A percentile compares a stretch with the other conserved stretches of the same genome.
Conservation (phyloP, 1,284 basidiomycete genomes). For the Sparassis latifolia region DNA sequence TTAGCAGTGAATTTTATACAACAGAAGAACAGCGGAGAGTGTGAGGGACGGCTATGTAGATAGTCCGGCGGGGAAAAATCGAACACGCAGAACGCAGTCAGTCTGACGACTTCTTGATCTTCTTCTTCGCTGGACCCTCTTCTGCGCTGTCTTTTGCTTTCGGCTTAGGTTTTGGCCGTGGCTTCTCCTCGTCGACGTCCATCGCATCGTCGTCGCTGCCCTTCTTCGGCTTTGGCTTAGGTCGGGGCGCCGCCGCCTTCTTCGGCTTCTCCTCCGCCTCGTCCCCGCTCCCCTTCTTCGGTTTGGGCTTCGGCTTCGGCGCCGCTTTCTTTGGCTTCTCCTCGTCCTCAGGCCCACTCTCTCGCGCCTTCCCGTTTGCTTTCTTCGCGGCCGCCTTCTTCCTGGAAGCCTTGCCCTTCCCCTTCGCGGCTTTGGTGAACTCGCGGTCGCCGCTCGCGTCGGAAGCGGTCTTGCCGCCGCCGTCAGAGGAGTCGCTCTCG, state of each 20-base stretch:
- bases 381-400: slow-evolving; percentile 33
- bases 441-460: slow-evolving; percentile 73
- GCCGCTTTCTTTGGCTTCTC: slow-evolving; percentile 31
- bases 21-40: not conserved
- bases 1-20: not conserved
- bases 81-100: slow-evolving; percentile 9
- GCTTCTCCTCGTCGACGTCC: slow-evolving; percentile 35
- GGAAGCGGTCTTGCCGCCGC: slow-evolving; percentile 74
- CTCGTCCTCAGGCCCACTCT: slow-evolving; percentile 32
- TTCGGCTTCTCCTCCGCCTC: slow-evolving; percentile 33
- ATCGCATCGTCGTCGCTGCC: slow-evolving; percentile 28
- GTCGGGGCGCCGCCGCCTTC: slow-evolving; percentile 28
- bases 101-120: slow-evolving; percentile 41
- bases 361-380: slow-evolving; percentile 21
- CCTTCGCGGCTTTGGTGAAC: slow-evolving; percentile 42
- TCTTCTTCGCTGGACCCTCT: slow-evolving; percentile 64
- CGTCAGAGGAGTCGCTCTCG: slow-evolving; percentile 64
- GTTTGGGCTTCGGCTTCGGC: slow-evolving; percentile 33
- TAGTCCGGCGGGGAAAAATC: not conserved
- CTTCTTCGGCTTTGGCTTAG: slow-evolving; percentile 37
- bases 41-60: not conserved
- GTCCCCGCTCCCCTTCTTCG: slow-evolving; percentile 28
- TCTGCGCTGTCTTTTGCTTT: slow-evolving; percentile 41
- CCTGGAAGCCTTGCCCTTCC: slow-evolving; percentile 31
- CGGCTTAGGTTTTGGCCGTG: slow-evolving; percentile 40